phyloP scores from a whole-genome alignment of 495 filamentous ascomycete species.

The Tuber melanosporum region DNA sequence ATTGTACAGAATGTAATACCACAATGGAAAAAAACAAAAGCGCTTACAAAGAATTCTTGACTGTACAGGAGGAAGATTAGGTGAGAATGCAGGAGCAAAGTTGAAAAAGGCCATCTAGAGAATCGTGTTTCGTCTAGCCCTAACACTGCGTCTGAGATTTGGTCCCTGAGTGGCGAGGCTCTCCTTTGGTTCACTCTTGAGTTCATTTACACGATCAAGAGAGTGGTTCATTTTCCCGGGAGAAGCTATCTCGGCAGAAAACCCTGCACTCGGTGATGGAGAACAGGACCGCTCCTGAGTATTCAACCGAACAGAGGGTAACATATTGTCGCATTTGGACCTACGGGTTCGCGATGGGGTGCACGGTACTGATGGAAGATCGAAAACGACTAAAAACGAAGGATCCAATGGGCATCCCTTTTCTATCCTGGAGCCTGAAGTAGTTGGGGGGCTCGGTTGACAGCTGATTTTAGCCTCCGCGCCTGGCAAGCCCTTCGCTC shows the following conservation, averaged over 20 bases:
- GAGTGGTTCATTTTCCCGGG: background rate
- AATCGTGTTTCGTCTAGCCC: background rate
- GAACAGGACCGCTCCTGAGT: conserved; percentile 1
- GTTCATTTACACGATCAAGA: background rate
- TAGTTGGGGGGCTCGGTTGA: background rate
- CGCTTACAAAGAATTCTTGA: background rate
- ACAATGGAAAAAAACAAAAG: background rate
- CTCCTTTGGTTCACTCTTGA: background rate
- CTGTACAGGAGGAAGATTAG: background rate
- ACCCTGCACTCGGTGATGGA: background rate
- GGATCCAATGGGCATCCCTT: background rate
- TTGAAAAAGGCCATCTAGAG: background rate
- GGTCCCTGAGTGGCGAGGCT: background rate
- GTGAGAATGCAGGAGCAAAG: background rate
- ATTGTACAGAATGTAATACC: background rate
- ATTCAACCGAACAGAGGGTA: background rate
- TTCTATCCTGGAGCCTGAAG: background rate
- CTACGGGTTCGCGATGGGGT: background rate
- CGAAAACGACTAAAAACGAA: background rate
- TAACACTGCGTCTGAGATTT: background rate
- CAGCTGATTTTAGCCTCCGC: background rate
- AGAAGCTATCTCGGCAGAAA: background rate
- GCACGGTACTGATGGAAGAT: background rate
- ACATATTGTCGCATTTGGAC: background rate
- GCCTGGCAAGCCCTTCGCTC: background rate